Base-by-base conservation (phyloP, 1,284 basidiomycete genomes). In the Abortiporus biennis region DNA sequence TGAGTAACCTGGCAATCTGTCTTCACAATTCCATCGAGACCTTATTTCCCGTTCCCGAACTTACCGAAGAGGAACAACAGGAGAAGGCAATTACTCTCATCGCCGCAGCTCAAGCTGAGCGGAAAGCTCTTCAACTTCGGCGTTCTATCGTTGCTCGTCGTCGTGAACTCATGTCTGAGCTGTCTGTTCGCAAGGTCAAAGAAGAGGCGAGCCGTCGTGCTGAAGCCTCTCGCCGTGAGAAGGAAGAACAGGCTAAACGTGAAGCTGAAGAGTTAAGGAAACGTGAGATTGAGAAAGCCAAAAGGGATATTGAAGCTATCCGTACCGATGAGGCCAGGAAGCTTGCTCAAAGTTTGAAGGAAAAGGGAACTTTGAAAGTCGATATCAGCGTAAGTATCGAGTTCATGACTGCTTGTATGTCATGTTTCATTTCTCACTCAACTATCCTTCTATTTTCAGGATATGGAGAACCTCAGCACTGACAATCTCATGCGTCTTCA, bases 401-500 rank as follows among this genome's bases (percentile, higher is more conserved):
- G 25, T 22, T 8, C 15, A 4, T 36, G 34, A 33, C 24, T 17
- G 24, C 25, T 38, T 37, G 24, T 45, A 20, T 40, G n/a, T 41
- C 33, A 13, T 29, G n/a, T 37, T 33, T 15, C 33, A 45, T 11
- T 34, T 34, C 23, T 35, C 29, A 44, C 38, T 39, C 37, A n/a
- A 31, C 30, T 8, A 15, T 36, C 4, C 43, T 34, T 16, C 19
- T 37, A 3, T 20, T 24, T 52, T 16, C 60, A 91, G 85, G 85
- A 87, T 59, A 74, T 93, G 64, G 85, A 90, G 54, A 78, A 80
- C 40, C 72, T 93, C 51, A 92, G 92, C 64, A 93, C 92, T 6
- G 84, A 91, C 57, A 83, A 84, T 50, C 78, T 99, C 48, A 89
- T 98, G 61, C 80, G 80, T 41, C 79, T 98, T 54, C 92, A 97